Percentiles rank a stretch among this genome's conserved stretches.
These are phyloP conservation scores for Anastatica hierochuntica DNA, from an alignment of 345 rosid genomes.

Conservation along the genomic window DNA sequence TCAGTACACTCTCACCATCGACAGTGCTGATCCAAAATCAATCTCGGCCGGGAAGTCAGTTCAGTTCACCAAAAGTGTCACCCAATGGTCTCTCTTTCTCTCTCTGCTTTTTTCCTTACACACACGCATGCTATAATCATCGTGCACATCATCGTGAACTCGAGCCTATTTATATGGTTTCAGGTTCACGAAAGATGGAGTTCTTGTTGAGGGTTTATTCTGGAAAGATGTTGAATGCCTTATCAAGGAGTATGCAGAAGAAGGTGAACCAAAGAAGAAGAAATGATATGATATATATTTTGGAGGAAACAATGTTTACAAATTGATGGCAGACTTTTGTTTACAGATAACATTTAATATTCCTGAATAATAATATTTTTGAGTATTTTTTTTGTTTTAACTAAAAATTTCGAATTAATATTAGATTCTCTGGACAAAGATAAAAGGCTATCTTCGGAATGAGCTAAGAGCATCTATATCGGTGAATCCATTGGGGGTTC, in stretches of 20 bases:
- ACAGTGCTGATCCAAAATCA: slow-evolving; percentile 68
- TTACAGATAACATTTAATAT: too few species aligned
- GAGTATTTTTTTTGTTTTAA: too few species aligned
- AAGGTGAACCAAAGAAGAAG: slow-evolving; percentile 38
- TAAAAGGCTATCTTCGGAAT: too few species aligned
- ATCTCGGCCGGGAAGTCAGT: slow-evolving; percentile 64
- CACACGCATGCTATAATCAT: background rate
- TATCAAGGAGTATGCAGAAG: slow-evolving; percentile 50
- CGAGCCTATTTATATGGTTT: background rate
- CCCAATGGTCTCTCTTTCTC: slow-evolving; percentile 44
- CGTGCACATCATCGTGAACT: background rate
- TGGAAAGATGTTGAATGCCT: slow-evolving; percentile 71
- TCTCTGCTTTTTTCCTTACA: background rate
- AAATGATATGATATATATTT: background rate
- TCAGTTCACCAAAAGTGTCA: slow-evolving; percentile 60
- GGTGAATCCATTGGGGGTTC: too few species aligned
- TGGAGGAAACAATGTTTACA: background rate
- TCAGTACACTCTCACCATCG: slow-evolving; percentile 54
- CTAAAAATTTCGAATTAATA: too few species aligned
- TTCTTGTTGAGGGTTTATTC: slow-evolving; percentile 68
- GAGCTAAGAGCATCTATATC: too few species aligned
- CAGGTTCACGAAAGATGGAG: slow-evolving; percentile 78
- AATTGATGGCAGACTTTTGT: too few species aligned
- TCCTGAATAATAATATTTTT: too few species aligned
- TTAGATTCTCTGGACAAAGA: too few species aligned